Base-by-base conservation (phyloP, 179 eudicot species). In the Patellifolia procumbens region DNA sequence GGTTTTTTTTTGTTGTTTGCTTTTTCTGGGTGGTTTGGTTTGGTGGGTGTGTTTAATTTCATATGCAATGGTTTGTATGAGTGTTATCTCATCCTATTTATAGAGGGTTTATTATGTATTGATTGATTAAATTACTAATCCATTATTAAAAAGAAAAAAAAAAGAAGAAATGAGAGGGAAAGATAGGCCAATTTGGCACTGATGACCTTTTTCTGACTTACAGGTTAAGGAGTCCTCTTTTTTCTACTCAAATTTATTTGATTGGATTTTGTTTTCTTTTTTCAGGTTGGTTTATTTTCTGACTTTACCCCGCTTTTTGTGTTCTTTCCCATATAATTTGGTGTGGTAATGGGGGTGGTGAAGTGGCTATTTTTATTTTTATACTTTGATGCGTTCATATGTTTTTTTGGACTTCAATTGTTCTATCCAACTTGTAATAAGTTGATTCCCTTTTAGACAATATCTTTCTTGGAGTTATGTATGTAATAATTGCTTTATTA, bases 41-140 rank as follows among this genome's bases (percentile, higher is more conserved):
- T 34, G 58, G 68, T 70, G 71, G 70, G 62, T 58, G 34, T 37
- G 15, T 66, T 24, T 16, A 7, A 53, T 26, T 53, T 53, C 48
- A 51, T 24, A 74, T 46, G 76, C 42, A 46, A 65, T 71, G 78
- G 73, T 65, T 75, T 68, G 67, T 28, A 22, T 66, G 75, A 37
- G 75, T 73, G 17, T 68, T 63, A 61, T 82, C 76, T 78, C 73
- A 55, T 70, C 62, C 85, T 82, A 82, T 82, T 78, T 82, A 82
- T 74, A 82, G 85, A 75, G 39, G 13, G 17, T 22, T 71, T 59
- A 34, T 74, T 63, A 70, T 70, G 76, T 73, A 82, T 64, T 78
- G 71, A 9, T 51, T 34, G 74, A 53, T 72, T 72, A 34, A 58
- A 39, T 8, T 37, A 37, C 22, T 39, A 13, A 52, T 11, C 46